Base-by-base conservation (phyloP, 2,329 filamentous ascomycete genomes). In the Colletotrichum shisoi region DNA sequence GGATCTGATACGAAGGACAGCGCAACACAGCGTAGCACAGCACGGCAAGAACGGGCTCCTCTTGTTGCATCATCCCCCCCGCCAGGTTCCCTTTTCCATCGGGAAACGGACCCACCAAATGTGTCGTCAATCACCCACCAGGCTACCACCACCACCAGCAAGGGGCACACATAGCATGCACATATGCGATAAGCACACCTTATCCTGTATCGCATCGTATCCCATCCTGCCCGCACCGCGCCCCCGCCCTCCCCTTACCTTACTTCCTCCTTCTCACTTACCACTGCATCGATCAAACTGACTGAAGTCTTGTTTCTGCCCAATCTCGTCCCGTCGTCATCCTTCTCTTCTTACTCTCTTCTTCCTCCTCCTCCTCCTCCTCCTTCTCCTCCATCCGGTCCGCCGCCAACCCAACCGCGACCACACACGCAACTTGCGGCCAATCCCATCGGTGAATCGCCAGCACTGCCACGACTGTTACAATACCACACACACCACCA, bases 381-480 rank as follows among this genome's bases (percentile, higher is more conserved):
- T 27, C 24, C 24, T 27, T 27, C 4, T 31, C 57, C 39, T 19
- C 44, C 42, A 39, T 42, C 46, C 13, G 13, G 54, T 31, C 27
- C n/a, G 27, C 19, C 54, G 45, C 40, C 62, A 34, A 49, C 42
- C 42, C 27, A 40, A 62, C 48, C 51, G 59, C 59, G 54, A 34
- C 48, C 24, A 31, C 45, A 45, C 44, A 45, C 42, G 11, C 24
- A 27, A 53, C 31, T 39, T n/a, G n/a, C 19, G 24, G 39, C 31
- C 44, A 39, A 11, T 48, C 56, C 42, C 42, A 63, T 37, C 58
- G 52, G 39, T 39, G 31, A 46, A 57, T 58, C 59, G 62, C 44
- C 39, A 58, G 60, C 60, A 58, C 63, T 67, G 63, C 63, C 63
- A 57, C 59, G 57, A 63, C 45, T 27, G 24, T 27, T 27, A 4